A percentile compares a stretch with the other conserved stretches of the same genome.
Conservation (phyloP, 2,329 filamentous ascomycete genomes). For the Aureobasidium sp. region DNA sequence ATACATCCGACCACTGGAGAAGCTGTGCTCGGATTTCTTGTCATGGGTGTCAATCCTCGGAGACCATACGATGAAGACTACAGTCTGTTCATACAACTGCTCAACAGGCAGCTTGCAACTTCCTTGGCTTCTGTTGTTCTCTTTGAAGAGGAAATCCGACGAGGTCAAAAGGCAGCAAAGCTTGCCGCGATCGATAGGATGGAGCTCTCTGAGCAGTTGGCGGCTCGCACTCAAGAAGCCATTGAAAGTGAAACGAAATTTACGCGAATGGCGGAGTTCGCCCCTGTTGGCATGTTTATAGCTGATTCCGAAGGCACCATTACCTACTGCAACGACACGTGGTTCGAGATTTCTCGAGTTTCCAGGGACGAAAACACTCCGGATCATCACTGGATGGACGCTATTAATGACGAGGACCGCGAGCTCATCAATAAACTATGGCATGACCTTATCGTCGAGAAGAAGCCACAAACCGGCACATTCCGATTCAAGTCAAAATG, state of each 20-base stretch:
- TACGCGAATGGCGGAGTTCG: constrained; percentile 75
- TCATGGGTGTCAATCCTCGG: constrained; percentile 70
- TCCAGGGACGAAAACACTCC: constrained; percentile 14
- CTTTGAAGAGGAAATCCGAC: constrained; percentile 73
- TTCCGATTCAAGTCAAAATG: constrained; percentile 67
- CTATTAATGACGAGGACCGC: constrained; percentile 59
- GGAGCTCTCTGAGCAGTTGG: constrained; percentile 67
- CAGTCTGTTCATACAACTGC: constrained; percentile 63
- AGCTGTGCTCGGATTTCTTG: constrained; percentile 65
- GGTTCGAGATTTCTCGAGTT: constrained; percentile 54
- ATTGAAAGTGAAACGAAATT: constrained; percentile 65
- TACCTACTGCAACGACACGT: constrained; percentile 75
- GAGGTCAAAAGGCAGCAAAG: constrained; percentile 64
- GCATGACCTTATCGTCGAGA: constrained; percentile 53
- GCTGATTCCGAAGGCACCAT: constrained; percentile 63
- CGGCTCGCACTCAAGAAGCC: constrained; percentile 50
- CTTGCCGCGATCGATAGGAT: constrained; percentile 69
- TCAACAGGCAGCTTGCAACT: constrained; percentile 68
- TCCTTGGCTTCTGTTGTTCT: constrained; percentile 74
- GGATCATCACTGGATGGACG: constrained; percentile 57
- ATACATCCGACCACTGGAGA: constrained; percentile 71
- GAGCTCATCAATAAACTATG: constrained; percentile 52
- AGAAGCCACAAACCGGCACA: constrained; percentile 58
- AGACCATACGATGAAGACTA: constrained; percentile 76
- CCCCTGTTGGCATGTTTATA: constrained; percentile 78